Conservation (phyloP, 1,284 basidiomycete genomes). For the Volvariella volvacea region DNA sequence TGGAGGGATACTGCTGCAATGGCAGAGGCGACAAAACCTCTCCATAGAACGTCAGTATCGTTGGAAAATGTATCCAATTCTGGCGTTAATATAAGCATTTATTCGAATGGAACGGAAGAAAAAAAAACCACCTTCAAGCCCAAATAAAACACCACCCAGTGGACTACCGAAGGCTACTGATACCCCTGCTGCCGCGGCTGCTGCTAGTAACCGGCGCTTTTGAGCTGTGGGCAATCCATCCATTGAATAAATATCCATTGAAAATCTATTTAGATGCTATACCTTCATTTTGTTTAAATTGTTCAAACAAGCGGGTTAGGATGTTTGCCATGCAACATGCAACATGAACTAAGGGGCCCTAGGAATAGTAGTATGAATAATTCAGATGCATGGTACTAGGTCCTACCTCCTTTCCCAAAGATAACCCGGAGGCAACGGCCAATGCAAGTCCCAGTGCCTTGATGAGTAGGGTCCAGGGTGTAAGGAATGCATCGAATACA, state of each 20-base stretch:
- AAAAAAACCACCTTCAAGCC: slow-evolving; percentile 44
- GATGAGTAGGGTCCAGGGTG: slow-evolving; percentile 70
- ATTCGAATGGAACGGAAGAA: not conserved
- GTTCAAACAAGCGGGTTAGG: slow-evolving; percentile 47
- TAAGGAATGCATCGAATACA: slow-evolving; percentile 63
- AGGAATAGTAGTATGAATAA: not conserved
- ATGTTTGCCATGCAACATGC: slow-evolving; percentile 63
- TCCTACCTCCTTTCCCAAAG: slow-evolving; percentile 64
- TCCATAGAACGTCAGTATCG: slow-evolving; percentile 70
- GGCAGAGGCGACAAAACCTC: slow-evolving; percentile 68
- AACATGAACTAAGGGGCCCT: slow-evolving; percentile 70
- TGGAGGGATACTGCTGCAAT: slow-evolving; percentile 66
- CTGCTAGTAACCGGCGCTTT: slow-evolving; percentile 61
- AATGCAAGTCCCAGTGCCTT: slow-evolving; percentile 75
- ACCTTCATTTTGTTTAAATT: slow-evolving; percentile 61
- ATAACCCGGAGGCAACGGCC: slow-evolving; percentile 72
- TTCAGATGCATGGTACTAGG: not conserved
- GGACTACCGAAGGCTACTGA: slow-evolving; percentile 75
- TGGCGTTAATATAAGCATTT: slow-evolving; percentile 14
- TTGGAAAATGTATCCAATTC: slow-evolving; percentile 66
- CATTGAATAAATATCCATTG: not conserved
- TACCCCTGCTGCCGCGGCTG: slow-evolving; percentile 66
- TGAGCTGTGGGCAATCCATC: slow-evolving; percentile 36
- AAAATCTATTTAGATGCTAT: slow-evolving; percentile 4
- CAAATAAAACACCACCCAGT: slow-evolving; percentile 69